phyloP scores from a whole-genome alignment of 2,329 filamentous ascomycete species.

The Xylaria sp. region DNA sequence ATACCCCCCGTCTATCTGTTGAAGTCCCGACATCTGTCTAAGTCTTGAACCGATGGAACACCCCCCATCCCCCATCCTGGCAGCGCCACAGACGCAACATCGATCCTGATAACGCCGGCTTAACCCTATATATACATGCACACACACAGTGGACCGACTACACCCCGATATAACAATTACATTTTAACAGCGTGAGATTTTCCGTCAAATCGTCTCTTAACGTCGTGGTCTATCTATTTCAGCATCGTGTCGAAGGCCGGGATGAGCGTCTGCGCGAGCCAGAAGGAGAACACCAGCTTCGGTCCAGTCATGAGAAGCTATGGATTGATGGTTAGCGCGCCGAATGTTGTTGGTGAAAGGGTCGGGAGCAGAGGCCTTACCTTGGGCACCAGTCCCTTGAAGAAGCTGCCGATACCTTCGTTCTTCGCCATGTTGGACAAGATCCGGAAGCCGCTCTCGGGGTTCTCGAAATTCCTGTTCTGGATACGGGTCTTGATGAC shows the following conservation, averaged over 20 bases:
- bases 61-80: not conserved
- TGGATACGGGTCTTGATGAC: slow-evolving; percentile 99
- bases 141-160: slow-evolving; percentile 16
- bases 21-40: not conserved
- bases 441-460: slow-evolving; percentile 90
- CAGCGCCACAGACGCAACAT: not conserved
- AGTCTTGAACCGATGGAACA: not conserved
- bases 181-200: slow-evolving; percentile 11
- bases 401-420: slow-evolving; percentile 85
- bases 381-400: slow-evolving; percentile 97
- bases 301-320: slow-evolving; percentile 96
- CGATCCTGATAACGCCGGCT: slow-evolving; percentile 24
- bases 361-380: slow-evolving; percentile 46
- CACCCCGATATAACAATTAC: slow-evolving; percentile 7
- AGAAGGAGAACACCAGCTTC: slow-evolving; percentile 99
- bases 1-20: not conserved
- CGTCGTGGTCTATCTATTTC: slow-evolving; percentile 28
- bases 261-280: slow-evolving; percentile 97
- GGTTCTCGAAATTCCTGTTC: slow-evolving; percentile 98
- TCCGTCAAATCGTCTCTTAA: not conserved
- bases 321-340: slow-evolving; percentile 22
- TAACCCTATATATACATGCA: slow-evolving; percentile 26
- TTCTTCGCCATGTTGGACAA: slow-evolving; percentile 90
- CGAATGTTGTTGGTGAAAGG: slow-evolving; percentile 2
- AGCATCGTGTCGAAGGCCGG: slow-evolving; percentile 74